phyloP scores from a whole-genome alignment of 2,329 filamentous ascomycete species.

The Byssoonygena ceratinophila region DNA sequence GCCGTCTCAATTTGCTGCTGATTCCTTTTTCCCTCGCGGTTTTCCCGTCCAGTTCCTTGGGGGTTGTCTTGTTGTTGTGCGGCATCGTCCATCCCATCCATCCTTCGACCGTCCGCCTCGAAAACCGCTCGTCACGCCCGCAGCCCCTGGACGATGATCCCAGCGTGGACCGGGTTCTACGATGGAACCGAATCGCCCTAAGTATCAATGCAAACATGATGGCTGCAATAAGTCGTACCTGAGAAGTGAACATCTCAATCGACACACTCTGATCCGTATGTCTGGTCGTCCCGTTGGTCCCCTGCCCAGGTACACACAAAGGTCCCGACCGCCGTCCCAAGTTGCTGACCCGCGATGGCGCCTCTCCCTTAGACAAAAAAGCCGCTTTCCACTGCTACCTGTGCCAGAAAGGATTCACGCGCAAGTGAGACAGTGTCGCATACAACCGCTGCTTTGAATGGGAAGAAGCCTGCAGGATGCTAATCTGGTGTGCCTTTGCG shows the following conservation, averaged over 20 bases:
- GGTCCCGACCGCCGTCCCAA: neutral
- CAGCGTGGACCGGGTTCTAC: slow-evolving; percentile 8
- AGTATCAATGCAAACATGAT: slow-evolving; percentile 17
- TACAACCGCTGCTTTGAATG: too few species aligned
- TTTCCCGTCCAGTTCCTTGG: slow-evolving; percentile 2
- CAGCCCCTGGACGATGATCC: slow-evolving; percentile 11
- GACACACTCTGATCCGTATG: slow-evolving; percentile 20
- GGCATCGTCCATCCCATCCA: neutral
- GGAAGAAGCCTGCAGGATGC: too few species aligned
- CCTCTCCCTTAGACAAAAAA: slow-evolving; percentile 16
- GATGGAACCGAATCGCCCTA: slow-evolving; percentile 14
- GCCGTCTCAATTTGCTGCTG: neutral
- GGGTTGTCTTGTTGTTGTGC: neutral
- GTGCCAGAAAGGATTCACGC: slow-evolving; percentile 18
- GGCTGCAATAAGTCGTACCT: slow-evolving; percentile 20
- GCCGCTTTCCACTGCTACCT: slow-evolving; percentile 19
- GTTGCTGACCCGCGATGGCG: neutral
- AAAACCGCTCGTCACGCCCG: neutral
- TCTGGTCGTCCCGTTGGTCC: neutral
- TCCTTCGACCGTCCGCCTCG: neutral
- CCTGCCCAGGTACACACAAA: neutral
- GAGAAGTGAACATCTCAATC: slow-evolving; percentile 19
- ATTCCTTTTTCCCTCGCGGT: too few species aligned
- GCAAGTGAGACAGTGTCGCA: slow-evolving; percentile 14
- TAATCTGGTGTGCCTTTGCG: neutral